A percentile compares a stretch with the other conserved stretches of the same genome.
Evolutionary conservation across 345 rosid species (phyloP).

Genomic region (Boechera stricta): DNA sequence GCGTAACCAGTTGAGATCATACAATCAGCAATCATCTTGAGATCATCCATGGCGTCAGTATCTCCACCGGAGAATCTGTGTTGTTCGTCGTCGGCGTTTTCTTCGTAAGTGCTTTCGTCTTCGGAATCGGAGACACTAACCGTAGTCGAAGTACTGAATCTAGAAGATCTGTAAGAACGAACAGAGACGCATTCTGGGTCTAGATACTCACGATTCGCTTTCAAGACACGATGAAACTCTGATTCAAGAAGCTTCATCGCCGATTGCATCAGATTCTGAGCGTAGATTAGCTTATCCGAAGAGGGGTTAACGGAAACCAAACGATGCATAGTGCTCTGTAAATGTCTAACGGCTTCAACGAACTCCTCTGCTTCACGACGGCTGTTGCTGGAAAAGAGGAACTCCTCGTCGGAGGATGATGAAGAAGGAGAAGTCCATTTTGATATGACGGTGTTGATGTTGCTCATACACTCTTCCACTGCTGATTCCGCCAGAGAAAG

Average conservation of each 20-base stretch:
- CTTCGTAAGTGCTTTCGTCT: conserved; percentile 41
- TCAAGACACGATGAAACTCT: conserved; percentile 67
- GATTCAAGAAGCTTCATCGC: conserved; percentile 79
- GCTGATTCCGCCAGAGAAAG: conserved; percentile 54
- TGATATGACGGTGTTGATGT: conserved; percentile 50
- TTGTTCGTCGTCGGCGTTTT: conserved; percentile 55
- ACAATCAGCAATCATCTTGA: conserved; percentile 81
- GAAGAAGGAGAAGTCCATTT: conserved; percentile 49
- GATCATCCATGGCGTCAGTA: conserved; percentile 60
- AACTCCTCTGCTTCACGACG: conserved; percentile 68
- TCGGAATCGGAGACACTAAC: conserved; percentile 47
- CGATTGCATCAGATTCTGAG: conserved; percentile 63
- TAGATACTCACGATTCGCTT: conserved; percentile 57
- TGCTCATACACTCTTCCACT: conserved; percentile 58
- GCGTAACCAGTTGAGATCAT: conserved; percentile 84
- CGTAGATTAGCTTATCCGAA: conserved; percentile 52
- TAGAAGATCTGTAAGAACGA: conserved; percentile 53
- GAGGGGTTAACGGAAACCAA: conserved; percentile 44
- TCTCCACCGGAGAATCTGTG: conserved; percentile 49
- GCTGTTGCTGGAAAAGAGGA: conserved; percentile 53
- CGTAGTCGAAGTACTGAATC: conserved; percentile 52
- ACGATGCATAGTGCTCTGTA: conserved; percentile 69
- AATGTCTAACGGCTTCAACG: conserved; percentile 50
- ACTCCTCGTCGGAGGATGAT: conserved; percentile 11
- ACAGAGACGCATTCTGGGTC: conserved; percentile 76